Percentiles rank a stretch among this genome's conserved stretches.
Conservation (phyloP, 345 rosid species). For the Dipteronia sinensis region DNA sequence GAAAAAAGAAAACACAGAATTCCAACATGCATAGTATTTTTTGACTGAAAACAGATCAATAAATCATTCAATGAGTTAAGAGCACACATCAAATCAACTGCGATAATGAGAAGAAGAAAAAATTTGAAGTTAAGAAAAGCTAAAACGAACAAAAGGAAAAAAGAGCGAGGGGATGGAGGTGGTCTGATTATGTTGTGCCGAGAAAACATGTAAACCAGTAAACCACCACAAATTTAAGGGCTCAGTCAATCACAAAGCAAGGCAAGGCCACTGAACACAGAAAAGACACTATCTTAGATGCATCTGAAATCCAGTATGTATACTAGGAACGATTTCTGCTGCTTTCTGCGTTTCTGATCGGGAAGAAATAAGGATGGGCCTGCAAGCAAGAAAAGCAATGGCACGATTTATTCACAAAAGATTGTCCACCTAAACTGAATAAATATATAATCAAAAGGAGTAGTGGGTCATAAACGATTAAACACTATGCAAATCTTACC, state of each 20-base stretch:
- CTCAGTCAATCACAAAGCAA: constrained; percentile 19
- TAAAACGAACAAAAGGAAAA: not conserved
- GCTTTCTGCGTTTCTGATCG: constrained; percentile 88
- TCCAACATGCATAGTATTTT: not conserved
- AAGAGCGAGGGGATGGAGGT: not conserved
- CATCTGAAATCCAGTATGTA: constrained; percentile 19
- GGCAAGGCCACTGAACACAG: constrained; percentile 11
- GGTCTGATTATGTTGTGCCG: not conserved
- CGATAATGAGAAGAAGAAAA: not conserved
- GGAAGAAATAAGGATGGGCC: constrained; percentile 91
- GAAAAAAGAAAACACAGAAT: not conserved
- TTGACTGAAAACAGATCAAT: constrained; percentile 5
- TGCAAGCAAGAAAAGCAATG: constrained; percentile 32
- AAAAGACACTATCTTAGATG: constrained; percentile 18
- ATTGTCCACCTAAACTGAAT: not conserved
- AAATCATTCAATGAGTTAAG: not conserved
- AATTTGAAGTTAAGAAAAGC: not conserved
- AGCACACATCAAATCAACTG: constrained; percentile 4
- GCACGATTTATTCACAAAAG: not conserved
- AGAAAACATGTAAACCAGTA: not conserved
- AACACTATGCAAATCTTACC: constrained; percentile 40
- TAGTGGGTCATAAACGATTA: not conserved
- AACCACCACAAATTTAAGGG: not conserved
- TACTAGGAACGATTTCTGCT: constrained; percentile 57
- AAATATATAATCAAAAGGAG: not conserved